These are phyloP conservation scores for Blastobotrys capitulatus DNA, from an alignment of 1,139 yeast genomes.

Conservation along the genomic window DNA sequence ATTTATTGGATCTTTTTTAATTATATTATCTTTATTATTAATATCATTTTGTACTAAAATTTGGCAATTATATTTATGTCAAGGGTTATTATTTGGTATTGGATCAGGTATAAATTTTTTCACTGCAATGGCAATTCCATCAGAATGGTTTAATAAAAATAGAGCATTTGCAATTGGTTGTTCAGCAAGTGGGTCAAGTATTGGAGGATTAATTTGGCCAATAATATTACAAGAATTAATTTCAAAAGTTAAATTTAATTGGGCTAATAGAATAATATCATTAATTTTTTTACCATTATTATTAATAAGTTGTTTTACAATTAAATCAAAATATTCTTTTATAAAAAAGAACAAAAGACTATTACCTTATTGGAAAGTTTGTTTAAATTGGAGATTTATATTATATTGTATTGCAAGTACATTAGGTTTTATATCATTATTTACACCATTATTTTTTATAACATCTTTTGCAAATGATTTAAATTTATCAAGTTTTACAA, in stretches of 20 bases:
- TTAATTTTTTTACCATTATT: slow-evolving; percentile 40
- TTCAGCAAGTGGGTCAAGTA: slow-evolving; percentile 55
- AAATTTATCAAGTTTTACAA: slow-evolving; percentile 24
- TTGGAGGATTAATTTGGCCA: slow-evolving; percentile 57
- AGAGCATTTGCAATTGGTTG: slow-evolving; percentile 56
- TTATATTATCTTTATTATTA: slow-evolving; percentile 45
- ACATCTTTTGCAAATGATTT: slow-evolving; percentile 36
- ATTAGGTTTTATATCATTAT: slow-evolving; percentile 35
- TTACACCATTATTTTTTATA: slow-evolving; percentile 38
- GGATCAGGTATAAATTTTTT: slow-evolving; percentile 36
- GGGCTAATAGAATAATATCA: slow-evolving; percentile 48
- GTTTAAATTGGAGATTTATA: slow-evolving; percentile 19
- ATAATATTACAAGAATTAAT: slow-evolving; percentile 37
- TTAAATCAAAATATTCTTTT: slow-evolving; percentile 26
- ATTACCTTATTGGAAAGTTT: slow-evolving; percentile 20
- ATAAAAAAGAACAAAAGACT: neutral
- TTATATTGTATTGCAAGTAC: slow-evolving; percentile 22
- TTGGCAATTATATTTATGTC: slow-evolving; percentile 51
- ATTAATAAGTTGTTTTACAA: slow-evolving; percentile 32
- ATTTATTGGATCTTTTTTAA: slow-evolving; percentile 43
- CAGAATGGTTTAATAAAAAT: slow-evolving; percentile 49
- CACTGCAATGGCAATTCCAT: slow-evolving; percentile 24
- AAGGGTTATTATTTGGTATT: slow-evolving; percentile 47
- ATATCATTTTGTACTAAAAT: slow-evolving; percentile 46
- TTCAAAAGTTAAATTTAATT: slow-evolving; percentile 41